phyloP scores from a whole-genome alignment of 305 asterid genomes.

The Solanum hybrid region DNA sequence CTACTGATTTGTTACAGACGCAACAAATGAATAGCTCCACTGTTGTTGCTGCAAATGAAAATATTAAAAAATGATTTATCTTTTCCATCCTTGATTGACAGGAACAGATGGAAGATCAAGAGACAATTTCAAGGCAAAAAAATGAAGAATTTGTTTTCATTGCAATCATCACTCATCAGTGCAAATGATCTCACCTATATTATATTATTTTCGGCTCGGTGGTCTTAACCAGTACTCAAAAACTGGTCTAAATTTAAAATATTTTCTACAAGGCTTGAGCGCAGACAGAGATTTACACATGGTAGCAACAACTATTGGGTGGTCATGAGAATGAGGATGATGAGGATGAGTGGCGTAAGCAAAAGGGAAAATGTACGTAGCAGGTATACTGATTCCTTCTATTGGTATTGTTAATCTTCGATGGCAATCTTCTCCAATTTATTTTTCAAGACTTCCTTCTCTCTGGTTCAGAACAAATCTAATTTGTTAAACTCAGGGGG shows the following conservation, averaged over 20 bases:
- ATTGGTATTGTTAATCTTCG: not conserved
- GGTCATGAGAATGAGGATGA: not conserved
- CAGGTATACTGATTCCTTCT: not conserved
- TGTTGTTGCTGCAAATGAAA: not conserved
- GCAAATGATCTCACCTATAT: not conserved
- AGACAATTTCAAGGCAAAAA: not conserved
- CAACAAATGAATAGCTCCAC: conserved; percentile 4
- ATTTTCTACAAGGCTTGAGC: not conserved
- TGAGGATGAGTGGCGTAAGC: not conserved
- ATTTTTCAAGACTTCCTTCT: not conserved
- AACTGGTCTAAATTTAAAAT: not conserved
- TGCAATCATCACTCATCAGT: not conserved
- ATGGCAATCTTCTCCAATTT: not conserved
- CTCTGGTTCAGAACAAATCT: not conserved
- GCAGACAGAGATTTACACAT: not conserved
- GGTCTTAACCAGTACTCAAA: not conserved
- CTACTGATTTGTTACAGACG: not conserved
- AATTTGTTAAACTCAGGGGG: not conserved
- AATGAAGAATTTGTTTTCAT: not conserved
- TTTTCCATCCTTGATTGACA: not conserved
- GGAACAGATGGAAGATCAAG: not conserved
- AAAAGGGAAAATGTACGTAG: not conserved
- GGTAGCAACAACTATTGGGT: not conserved
- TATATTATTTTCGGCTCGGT: not conserved
- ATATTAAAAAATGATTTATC: not conserved